Conservation (phyloP, 192 early-diverging fungal genomes). For the Coemansia erecta region DNA sequence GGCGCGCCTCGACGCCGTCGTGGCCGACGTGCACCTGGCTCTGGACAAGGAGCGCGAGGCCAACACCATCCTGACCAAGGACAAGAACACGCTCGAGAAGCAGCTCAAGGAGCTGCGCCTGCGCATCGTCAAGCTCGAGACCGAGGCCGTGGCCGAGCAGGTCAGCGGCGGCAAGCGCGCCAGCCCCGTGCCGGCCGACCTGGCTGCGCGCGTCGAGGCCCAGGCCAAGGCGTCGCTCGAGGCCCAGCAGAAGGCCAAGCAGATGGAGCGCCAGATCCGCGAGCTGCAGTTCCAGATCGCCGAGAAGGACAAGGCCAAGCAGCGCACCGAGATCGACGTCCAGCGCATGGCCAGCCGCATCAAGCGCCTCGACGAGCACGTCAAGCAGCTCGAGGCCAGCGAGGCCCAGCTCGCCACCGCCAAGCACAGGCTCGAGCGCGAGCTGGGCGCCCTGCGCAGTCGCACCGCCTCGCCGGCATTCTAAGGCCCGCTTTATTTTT, state of each 20-base stretch:
- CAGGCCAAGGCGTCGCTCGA: slow-evolving; percentile 48
- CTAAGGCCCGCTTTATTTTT: too few species aligned
- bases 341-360: slow-evolving; percentile 58
- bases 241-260: slow-evolving; percentile 43
- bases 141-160: slow-evolving; percentile 59
- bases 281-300: slow-evolving; percentile 84
- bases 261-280: slow-evolving; percentile 72
- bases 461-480: slow-evolving; percentile 43
- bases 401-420: slow-evolving; percentile 38
- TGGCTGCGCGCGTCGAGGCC: slow-evolving; percentile 32
- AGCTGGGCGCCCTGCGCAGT: slow-evolving; percentile 42
- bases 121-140: slow-evolving; percentile 76
- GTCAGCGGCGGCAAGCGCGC: slow-evolving; percentile 56
- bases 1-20: slow-evolving; percentile 46
- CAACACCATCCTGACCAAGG: slow-evolving; percentile 74
- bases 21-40: slow-evolving; percentile 56
- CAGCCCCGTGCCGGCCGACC: slow-evolving; percentile 42
- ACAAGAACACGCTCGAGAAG: slow-evolving; percentile 76
- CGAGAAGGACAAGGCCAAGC: slow-evolving; percentile 80
- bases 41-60: slow-evolving; percentile 65
- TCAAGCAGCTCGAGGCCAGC: slow-evolving; percentile 43
- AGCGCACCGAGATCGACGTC: slow-evolving; percentile 68
- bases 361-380: slow-evolving; percentile 48
- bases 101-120: slow-evolving; percentile 76
- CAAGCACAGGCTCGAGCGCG: slow-evolving; percentile 51